Conservation (phyloP, 768 basidiomycete species). For the Mycena indigotica region DNA sequence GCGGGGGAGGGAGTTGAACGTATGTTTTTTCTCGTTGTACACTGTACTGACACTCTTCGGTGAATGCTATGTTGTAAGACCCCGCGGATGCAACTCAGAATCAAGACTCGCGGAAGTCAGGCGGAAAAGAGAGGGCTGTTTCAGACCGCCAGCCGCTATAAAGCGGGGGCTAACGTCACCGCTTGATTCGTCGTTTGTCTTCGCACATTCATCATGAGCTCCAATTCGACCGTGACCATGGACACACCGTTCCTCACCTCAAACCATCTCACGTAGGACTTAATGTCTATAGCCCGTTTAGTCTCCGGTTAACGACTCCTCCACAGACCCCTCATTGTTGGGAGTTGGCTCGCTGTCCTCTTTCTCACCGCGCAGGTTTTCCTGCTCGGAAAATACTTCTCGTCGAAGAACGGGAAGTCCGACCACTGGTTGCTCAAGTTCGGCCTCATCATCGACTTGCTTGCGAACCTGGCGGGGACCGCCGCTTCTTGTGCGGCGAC, state of each 20-base stretch:
- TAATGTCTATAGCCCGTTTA: neutral
- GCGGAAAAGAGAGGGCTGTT: too few species aligned
- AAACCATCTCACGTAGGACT: constrained; percentile 2
- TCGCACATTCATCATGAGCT: neutral
- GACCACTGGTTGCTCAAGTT: constrained; percentile 14
- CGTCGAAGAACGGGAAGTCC: neutral
- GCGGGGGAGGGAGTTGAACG: constrained; percentile 9
- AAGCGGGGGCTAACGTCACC: neutral
- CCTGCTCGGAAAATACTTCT: constrained; percentile 7
- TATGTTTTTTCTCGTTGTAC: neutral
- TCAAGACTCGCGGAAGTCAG: too few species aligned
- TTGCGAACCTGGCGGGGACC: constrained; percentile 9
- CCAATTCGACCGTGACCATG: constrained; percentile 7
- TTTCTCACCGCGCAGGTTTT: constrained; percentile 7
- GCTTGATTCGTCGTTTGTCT: neutral
- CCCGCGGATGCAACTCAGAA: constrained; percentile 3
- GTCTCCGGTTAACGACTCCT: neutral
- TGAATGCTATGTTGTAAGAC: neutral
- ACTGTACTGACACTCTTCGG: neutral
- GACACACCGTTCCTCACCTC: constrained; percentile 7
- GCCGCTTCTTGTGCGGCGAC: constrained; percentile 12
- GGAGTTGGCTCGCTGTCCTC: constrained; percentile 4
- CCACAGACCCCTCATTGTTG: constrained; percentile 9
- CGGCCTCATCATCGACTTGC: constrained; percentile 4
- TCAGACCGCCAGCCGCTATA: constrained; percentile 8